A percentile compares a stretch with the other conserved stretches of the same genome.
These are phyloP conservation scores for Scedosporium apiospermum DNA, from an alignment of 2,329 filamentous ascomycete species.

Conservation along the genomic window DNA sequence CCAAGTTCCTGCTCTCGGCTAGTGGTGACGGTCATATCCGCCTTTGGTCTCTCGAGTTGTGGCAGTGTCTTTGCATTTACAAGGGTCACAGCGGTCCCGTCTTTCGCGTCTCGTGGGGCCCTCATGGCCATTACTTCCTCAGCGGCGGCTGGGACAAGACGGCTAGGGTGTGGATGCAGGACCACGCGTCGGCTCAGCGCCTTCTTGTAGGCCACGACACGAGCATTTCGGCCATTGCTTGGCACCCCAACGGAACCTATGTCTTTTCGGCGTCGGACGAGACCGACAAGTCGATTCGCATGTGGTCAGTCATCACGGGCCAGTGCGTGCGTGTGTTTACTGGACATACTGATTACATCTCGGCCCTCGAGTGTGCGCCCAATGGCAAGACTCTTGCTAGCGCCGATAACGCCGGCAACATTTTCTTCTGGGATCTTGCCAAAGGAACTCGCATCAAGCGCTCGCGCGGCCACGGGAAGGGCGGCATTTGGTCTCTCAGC, in stretches of 20 bases:
- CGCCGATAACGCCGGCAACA: constrained; percentile 79
- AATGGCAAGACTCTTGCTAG: constrained; percentile 88
- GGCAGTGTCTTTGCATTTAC: constrained; percentile 88
- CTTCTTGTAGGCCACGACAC: constrained; percentile 89
- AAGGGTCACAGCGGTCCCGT: constrained; percentile 87
- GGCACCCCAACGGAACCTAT: constrained; percentile 91
- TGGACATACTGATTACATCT: constrained; percentile 82
- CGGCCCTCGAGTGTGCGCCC: constrained; percentile 72
- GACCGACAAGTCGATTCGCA: constrained; percentile 80
- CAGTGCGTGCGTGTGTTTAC: constrained; percentile 85
- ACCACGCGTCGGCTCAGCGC: constrained; percentile 80
- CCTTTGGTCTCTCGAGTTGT: constrained; percentile 86
- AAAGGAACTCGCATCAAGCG: constrained; percentile 81
- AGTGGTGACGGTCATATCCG: constrained; percentile 83
- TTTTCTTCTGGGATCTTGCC: constrained; percentile 90
- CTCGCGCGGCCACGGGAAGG: constrained; percentile 87
- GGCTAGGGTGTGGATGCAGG: constrained; percentile 83
- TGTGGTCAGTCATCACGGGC: constrained; percentile 92
- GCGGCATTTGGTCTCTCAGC: constrained; percentile 85
- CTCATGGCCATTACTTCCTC: constrained; percentile 90
- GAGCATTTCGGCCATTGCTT: constrained; percentile 81
- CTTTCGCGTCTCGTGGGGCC: constrained; percentile 81
- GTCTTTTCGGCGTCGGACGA: constrained; percentile 86
- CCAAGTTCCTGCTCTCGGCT: constrained; percentile 75
- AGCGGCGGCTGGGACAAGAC: constrained; percentile 84